Evolutionary conservation across 805 yeast genomes (phyloP), one percentile per base, ranked within the genome.

Genomic region (Barnettozyma siamensis): DNA sequence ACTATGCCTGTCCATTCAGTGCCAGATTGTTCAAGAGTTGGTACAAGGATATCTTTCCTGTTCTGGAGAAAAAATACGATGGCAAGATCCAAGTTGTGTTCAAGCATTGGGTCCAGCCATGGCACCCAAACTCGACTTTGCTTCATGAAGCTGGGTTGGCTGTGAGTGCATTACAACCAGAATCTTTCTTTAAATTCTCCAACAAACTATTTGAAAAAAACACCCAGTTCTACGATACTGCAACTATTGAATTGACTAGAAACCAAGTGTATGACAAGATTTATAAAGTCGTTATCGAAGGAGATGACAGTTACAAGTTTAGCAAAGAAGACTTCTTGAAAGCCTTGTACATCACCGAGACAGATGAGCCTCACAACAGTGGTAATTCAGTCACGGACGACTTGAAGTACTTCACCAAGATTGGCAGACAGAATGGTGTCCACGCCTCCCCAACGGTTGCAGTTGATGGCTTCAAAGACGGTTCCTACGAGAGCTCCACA

Each of bases 371-470:
- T 68, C 15, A 58, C 21, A 83, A 85, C 53, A 53, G 58, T 3
- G 91, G 93, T 8, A 80, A 79, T 50, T 67, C 60, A 7, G 69
- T 80, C 29, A 68, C 76, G 3, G 67, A 60, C 27, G 94, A 86
- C 54, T 52, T 84, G 46, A 88, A 86, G 63, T 81, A 80, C 53
- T 86, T 84, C 57, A 73, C 88, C 17, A 72, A 79, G 58, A 77
- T 76, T 55, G 79, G 78, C 39, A 73, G 96, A 57, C 86, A 85
- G 43, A 75, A 79, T 31, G 88, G 91, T 33, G 76, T 83, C 31
- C 95, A 88, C 57, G 80, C 83, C 15, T 83, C 93, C 3, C 96
- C 96, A 17, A 80, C 93, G 5, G 83, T 85, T 12, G 60, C 73
- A 17, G 64, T 87, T 31, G 75, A 86, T 58, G 95, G 95, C 1